Evolutionary conservation across 352 stramenopile genomes (phyloP).

Genomic region (Hyaloperonospora brassicae): DNA sequence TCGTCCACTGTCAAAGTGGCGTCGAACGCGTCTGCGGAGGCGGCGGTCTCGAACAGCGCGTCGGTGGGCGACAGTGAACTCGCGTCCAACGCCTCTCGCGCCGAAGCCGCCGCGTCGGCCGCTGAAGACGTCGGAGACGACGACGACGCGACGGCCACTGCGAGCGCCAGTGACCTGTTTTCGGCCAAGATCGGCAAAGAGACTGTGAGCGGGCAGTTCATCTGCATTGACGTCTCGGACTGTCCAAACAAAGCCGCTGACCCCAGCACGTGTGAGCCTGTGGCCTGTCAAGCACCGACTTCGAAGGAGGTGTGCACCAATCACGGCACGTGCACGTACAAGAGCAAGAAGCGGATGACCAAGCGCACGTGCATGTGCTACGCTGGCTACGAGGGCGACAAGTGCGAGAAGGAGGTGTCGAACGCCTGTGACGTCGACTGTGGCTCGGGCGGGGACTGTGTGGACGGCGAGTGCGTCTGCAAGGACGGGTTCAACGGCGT

Average conservation of each 20-base stretch:
- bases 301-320: conserved; percentile 53
- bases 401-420: conserved; percentile 42
- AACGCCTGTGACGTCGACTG: conserved; percentile 51
- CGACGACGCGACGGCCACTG: conserved; percentile 18
- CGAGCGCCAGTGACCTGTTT: conserved; percentile 29
- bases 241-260: conserved; percentile 51
- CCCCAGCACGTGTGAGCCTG: conserved; percentile 31
- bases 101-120: not conserved
- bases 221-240: conserved; percentile 50
- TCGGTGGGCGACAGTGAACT: not conserved
- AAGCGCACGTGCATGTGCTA: conserved; percentile 50
- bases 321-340: conserved; percentile 70
- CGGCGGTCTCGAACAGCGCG: conserved; percentile 1
- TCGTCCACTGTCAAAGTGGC: conserved; percentile 1
- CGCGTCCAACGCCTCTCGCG: too few species aligned
- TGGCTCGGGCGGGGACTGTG: conserved; percentile 40
- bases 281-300: conserved; percentile 29
- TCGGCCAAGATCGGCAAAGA: conserved; percentile 49
- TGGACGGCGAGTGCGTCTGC: conserved; percentile 40
- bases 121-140: conserved; percentile 8
- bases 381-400: conserved; percentile 35
- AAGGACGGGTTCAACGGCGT: conserved; percentile 42
- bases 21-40: conserved; percentile 6
- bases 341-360: conserved; percentile 47
- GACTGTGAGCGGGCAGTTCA: conserved; percentile 45